Base-by-base conservation (phyloP, 139 green algal species). In the Tetraselmis chui region DNA sequence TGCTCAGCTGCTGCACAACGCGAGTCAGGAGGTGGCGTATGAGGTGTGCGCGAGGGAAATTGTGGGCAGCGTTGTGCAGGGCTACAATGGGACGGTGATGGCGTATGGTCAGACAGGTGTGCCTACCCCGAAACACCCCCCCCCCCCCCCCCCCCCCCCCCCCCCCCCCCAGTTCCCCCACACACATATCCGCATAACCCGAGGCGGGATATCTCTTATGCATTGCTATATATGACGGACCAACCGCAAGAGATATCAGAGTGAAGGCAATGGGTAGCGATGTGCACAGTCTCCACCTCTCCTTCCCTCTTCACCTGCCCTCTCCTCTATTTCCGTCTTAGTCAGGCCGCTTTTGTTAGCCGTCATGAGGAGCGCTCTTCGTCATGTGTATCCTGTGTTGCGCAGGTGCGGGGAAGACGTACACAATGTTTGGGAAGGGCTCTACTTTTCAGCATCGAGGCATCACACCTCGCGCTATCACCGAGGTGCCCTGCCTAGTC, bases 391-490 rank as follows among this genome's bases (percentile, higher is more conserved):
- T 58, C 28, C 5, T 58, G 25, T 25, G 11, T 80, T 25, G 28
- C 28, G 30, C 82, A 90, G 91, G 91, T 31, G 88, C 88, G 0
- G 90, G 90, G 78, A 94, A 92, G 87, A 94, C 90, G 0, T 92
- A 86, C 84, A 92, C 91, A 5, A 94, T 94, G 89, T 87, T 82
- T 26, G 90, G 90, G 27, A 84, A 85, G 58, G 81, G 82, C 29
- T 29, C 85, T 29, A 82, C 27, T 29, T 94, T 87, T 84, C 82
- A 87, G 75, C 84, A 91, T 82, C 88, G 91, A 18, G 91, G 91
- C 30, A 77, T 95, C 78, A 91, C 93, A 28, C 91, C 91, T 1
- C 83, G 91, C 2, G 81, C 29, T 1, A 45, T 83, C 78, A 75
- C 79, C n/a, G 74, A 31, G 74, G n/a, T 28, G 26, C 74, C 74